Conservation (phyloP, 1,284 basidiomycete genomes). For the Tilletia setariae region DNA sequence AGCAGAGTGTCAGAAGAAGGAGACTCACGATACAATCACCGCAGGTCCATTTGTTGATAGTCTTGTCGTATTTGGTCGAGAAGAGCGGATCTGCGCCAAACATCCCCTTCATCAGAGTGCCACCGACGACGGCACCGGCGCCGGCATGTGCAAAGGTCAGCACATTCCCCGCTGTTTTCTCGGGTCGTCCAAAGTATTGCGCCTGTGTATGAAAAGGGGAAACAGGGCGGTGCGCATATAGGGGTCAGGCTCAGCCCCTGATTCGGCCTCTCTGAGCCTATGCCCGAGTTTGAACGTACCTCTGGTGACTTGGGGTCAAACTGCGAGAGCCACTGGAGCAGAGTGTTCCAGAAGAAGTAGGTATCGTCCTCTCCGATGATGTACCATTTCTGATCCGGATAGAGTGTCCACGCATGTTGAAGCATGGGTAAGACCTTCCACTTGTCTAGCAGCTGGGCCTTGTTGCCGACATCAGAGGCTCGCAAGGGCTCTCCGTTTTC, state of each 20-base stretch:
- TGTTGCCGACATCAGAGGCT: background rate
- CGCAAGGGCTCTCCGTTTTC: background rate
- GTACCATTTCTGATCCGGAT: background rate
- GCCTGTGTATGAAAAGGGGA: too few species aligned
- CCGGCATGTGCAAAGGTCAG: background rate
- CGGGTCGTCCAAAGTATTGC: background rate
- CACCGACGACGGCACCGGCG: background rate
- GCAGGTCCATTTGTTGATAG: background rate
- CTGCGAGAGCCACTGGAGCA: background rate
- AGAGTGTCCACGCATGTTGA: background rate
- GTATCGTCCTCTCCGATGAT: background rate
- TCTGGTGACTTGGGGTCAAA: background rate
- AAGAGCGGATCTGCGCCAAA: background rate
- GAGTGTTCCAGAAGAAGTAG: background rate
- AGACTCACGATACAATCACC: background rate
- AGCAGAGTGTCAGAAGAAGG: background rate
- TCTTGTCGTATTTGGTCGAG: background rate
- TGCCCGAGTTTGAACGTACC: too few species aligned
- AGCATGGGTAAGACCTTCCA: conserved; percentile 1
- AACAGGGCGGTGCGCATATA: too few species aligned
- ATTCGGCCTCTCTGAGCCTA: too few species aligned
- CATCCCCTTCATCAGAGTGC: background rate
- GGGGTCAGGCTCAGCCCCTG: too few species aligned
- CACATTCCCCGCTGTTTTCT: background rate
- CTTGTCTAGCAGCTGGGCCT: background rate